These are phyloP conservation scores for Leishmania amazonensis DNA, from an alignment of 208 protist species.

Conservation along the genomic window DNA sequence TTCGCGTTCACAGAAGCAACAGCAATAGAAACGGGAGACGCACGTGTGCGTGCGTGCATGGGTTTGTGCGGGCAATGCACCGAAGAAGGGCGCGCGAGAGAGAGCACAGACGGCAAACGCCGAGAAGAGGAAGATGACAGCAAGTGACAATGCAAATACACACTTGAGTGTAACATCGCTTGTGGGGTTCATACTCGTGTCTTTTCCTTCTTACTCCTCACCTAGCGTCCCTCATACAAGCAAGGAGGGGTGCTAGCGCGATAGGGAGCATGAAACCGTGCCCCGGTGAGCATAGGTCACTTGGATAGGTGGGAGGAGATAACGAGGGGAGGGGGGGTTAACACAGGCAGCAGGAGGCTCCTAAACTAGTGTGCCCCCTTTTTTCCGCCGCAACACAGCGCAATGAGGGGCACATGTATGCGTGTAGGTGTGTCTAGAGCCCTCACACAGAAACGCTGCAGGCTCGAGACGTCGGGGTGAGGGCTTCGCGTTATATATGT, in stretches of 20 bases:
- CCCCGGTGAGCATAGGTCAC: neutral
- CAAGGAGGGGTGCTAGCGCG: neutral
- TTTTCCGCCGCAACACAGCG: neutral
- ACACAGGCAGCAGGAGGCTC: neutral
- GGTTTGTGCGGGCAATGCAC: neutral
- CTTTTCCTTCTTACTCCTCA: neutral
- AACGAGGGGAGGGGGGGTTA: neutral
- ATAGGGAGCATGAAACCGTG: neutral
- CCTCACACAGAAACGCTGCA: neutral
- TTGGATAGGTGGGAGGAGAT: neutral
- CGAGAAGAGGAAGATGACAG: neutral
- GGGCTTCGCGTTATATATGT: neutral
- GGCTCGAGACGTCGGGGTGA: neutral
- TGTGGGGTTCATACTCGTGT: neutral
- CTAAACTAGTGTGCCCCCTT: too few relatives aligned
- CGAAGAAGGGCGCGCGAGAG: neutral
- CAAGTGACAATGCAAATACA: neutral
- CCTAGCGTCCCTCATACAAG: neutral
- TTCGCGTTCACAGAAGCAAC: neutral
- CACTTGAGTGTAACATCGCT: neutral
- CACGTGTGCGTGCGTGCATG: neutral
- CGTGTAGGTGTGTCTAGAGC: conserved; percentile 8
- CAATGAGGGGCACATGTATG: neutral
- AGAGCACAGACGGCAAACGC: neutral
- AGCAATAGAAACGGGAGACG: neutral